A percentile compares a stretch with the other conserved stretches of the same genome.
phyloP scores from a whole-genome alignment of 2,329 filamentous ascomycete species.

The Chrysosporium queenslandicum region DNA sequence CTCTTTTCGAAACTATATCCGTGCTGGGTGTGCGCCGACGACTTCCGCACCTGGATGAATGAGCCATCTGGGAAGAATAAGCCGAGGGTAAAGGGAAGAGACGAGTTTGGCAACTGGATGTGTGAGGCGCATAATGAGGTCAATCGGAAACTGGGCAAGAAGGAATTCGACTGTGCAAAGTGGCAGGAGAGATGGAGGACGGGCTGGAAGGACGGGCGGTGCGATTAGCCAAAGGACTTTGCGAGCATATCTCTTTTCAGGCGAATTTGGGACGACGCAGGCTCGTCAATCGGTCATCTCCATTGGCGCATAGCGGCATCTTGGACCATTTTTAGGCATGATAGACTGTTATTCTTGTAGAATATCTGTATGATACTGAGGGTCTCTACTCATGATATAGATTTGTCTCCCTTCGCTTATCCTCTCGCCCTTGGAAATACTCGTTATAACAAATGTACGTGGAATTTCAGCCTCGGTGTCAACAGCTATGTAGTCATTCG shows the following conservation, averaged over 20 bases:
- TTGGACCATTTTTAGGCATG: neutral
- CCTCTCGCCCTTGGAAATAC: neutral
- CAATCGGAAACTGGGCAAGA: conserved; percentile 72
- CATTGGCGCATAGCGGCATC: too few species aligned
- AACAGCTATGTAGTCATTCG: neutral
- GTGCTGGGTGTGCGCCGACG: conserved; percentile 89
- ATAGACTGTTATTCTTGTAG: neutral
- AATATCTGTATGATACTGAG: conserved; percentile 1
- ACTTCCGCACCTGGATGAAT: conserved; percentile 74
- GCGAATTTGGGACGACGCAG: too few species aligned
- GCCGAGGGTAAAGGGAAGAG: conserved; percentile 47
- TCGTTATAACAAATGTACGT: neutral
- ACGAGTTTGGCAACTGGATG: conserved; percentile 42
- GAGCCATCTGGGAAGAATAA: conserved; percentile 48
- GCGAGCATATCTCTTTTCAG: too few species aligned
- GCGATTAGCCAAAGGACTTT: conserved; percentile 38
- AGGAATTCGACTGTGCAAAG: conserved; percentile 72
- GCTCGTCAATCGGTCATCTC: too few species aligned
- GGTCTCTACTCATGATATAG: neutral
- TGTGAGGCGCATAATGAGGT: conserved; percentile 44
- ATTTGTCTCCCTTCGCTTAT: neutral
- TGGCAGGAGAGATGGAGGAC: conserved; percentile 96
- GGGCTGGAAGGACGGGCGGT: conserved; percentile 63
- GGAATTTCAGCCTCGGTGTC: too few species aligned
- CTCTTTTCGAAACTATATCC: conserved; percentile 83